phyloP scores from a whole-genome alignment of 257 asterid species.

The Capsicum rhomboideum region DNA sequence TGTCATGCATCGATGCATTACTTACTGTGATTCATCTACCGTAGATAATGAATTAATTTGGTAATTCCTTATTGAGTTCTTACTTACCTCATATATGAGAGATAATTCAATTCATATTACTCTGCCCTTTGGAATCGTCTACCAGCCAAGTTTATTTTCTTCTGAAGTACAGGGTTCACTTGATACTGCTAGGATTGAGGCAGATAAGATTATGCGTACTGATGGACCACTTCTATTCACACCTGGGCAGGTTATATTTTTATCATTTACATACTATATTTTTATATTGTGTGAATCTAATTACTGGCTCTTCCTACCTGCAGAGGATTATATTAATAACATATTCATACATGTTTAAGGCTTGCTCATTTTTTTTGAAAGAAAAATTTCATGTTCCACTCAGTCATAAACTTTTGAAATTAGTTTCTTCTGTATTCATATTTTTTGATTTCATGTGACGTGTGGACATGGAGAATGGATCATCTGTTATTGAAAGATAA shows the following conservation, averaged over 20 bases:
- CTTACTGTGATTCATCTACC: neutral
- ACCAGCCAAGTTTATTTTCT: neutral
- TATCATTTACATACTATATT: neutral
- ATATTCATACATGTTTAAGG: neutral
- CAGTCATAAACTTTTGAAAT: neutral
- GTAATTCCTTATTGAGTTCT: neutral
- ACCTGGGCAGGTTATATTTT: constrained; percentile 81
- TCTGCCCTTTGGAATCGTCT: neutral
- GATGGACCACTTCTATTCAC: constrained; percentile 90
- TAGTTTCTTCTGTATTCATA: neutral
- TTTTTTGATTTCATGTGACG: neutral
- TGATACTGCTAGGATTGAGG: constrained; percentile 63
- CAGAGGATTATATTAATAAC: neutral
- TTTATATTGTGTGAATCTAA: neutral
- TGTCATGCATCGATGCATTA: neutral
- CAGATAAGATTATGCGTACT: constrained; percentile 79
- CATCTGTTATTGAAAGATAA: neutral
- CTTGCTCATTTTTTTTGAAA: neutral
- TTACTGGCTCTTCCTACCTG: neutral
- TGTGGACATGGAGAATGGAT: neutral
- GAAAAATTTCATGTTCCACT: neutral
- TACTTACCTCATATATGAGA: neutral
- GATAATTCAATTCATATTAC: neutral
- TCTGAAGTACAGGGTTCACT: constrained; percentile 40
- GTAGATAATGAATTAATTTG: neutral